Percentiles rank a stretch among this genome's conserved stretches.
These are phyloP conservation scores for Calonectria naviculata DNA, from an alignment of 2,329 filamentous ascomycete species.

Conservation along the genomic window DNA sequence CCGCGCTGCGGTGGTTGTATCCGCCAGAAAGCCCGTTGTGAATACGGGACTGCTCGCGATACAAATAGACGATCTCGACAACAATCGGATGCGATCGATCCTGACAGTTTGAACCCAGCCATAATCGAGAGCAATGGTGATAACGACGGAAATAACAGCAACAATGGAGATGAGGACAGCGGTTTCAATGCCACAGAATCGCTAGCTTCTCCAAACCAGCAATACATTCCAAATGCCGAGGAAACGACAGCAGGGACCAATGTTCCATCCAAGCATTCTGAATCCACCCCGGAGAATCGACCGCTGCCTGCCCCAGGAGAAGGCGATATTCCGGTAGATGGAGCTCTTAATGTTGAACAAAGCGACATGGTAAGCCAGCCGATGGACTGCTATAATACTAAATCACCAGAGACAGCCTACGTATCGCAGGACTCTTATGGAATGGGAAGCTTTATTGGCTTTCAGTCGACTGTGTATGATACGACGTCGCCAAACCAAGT, in stretches of 20 bases:
- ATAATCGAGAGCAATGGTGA: not conserved
- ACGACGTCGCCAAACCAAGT: not conserved
- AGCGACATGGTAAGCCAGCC: not conserved
- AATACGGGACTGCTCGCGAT: not conserved
- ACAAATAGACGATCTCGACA: not conserved
- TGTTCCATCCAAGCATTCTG: not conserved
- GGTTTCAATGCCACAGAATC: not conserved
- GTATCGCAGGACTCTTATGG: not conserved
- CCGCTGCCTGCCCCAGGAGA: not conserved
- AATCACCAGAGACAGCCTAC: not conserved
- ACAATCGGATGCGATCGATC: not conserved
- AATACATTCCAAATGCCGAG: not conserved
- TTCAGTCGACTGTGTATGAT: not conserved
- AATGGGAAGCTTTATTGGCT: not conserved
- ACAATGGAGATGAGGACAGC: not conserved
- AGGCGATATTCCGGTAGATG: not conserved
- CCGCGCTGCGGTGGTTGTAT: slow-evolving; percentile 24
- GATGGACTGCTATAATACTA: not conserved
- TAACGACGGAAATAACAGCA: not conserved
- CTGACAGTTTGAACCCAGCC: not conserved
- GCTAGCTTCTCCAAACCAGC: not conserved
- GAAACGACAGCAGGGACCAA: not conserved
- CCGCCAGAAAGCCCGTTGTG: slow-evolving; percentile 3
- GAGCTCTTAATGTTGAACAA: not conserved
- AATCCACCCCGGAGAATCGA: not conserved